phyloP scores from a whole-genome alignment of 768 basidiomycete species.

The Mycena belliarum region DNA sequence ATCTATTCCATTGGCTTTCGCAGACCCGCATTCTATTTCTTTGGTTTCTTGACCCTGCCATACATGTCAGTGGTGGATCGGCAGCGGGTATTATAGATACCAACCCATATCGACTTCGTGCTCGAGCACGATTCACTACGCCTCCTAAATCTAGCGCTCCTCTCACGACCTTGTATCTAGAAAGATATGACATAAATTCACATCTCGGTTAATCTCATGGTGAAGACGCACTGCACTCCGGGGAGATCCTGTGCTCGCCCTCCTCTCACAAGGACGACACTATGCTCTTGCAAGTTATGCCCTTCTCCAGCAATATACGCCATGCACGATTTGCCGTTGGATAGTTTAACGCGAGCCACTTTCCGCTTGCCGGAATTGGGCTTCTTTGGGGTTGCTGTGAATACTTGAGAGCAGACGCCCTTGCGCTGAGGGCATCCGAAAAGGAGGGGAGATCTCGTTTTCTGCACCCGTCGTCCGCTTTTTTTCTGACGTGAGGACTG shows the following conservation, averaged over 20 bases:
- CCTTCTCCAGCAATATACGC: conserved; percentile 98
- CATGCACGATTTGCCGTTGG: conserved; percentile 84
- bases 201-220: not conserved
- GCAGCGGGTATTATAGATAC: conserved; percentile 19
- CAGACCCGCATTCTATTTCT: conserved; percentile 46
- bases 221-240: conserved; percentile 77
- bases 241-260: conserved; percentile 97
- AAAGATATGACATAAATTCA: not conserved
- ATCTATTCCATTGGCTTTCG: not conserved
- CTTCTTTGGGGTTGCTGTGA: conserved; percentile 89
- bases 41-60: conserved; percentile 82
- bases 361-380: conserved; percentile 99
- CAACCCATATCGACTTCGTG: conserved; percentile 93
- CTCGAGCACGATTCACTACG: conserved; percentile 78
- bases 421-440: conserved; percentile 82
- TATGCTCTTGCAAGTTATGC: conserved; percentile 97
- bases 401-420: conserved; percentile 83
- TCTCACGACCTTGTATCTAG: conserved; percentile 92
- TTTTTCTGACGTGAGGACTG: conserved; percentile 80
- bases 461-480: conserved; percentile 46
- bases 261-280: conserved; percentile 92
- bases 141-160: conserved; percentile 91
- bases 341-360: conserved; percentile 90
- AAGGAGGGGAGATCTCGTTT: conserved; percentile 80
- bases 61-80: not conserved